phyloP scores from a whole-genome alignment of 2,329 filamentous ascomycete species.

The Aspergillus puulaauensis region DNA sequence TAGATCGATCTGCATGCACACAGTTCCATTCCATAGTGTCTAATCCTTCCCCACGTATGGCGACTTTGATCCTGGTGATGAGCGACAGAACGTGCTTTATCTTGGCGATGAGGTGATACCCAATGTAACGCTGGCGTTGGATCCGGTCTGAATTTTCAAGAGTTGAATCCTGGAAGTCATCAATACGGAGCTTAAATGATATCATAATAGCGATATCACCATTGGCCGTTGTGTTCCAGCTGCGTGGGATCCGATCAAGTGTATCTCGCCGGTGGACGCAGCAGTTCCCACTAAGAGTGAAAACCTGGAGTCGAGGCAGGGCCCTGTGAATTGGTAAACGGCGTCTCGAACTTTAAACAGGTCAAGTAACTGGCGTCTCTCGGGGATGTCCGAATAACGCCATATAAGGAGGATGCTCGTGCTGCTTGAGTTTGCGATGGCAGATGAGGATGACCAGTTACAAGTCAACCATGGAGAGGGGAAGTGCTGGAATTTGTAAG shows the following conservation, averaged over 20 bases:
- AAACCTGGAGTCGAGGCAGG: not conserved
- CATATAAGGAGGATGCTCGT: not conserved
- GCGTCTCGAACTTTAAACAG: not conserved
- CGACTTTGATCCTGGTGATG: not conserved
- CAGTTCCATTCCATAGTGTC: not conserved
- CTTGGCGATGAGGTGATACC: slow-evolving; percentile 1
- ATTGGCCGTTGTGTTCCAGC: not conserved
- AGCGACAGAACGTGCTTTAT: slow-evolving; percentile 1
- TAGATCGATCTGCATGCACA: not conserved
- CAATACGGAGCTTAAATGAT: not conserved
- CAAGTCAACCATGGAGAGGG: not conserved
- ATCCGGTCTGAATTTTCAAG: not conserved
- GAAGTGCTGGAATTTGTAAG: not conserved
- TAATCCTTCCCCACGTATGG: not conserved
- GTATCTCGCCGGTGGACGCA: not conserved
- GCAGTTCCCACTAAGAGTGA: too few relatives aligned
- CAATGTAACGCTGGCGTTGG: not conserved
- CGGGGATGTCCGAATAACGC: not conserved
- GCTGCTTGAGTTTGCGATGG: not conserved
- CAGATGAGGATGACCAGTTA: not conserved
- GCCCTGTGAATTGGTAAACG: not conserved
- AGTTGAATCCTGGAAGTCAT: not conserved
- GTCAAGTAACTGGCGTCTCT: not conserved
- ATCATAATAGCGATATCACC: not conserved
- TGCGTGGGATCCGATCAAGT: not conserved